Percentiles rank a stretch among this genome's conserved stretches.
These are phyloP conservation scores for Pezicula rhizophila DNA, from an alignment of 2,329 filamentous ascomycete species.

Conservation along the genomic window DNA sequence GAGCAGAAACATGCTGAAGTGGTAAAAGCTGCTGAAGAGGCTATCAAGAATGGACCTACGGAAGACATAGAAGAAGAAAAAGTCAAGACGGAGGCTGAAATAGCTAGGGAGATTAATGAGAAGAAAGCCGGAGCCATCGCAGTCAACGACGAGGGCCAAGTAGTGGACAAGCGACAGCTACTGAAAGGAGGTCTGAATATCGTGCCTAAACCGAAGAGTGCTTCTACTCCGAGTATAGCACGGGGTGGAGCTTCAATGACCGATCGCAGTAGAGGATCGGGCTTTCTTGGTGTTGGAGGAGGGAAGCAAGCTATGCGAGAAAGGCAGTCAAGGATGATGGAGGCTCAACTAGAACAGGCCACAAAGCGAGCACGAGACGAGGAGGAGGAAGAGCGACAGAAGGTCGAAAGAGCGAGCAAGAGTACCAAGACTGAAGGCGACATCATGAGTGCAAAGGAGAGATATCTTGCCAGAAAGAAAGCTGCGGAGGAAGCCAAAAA, in stretches of 20 bases:
- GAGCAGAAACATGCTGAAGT: conserved; percentile 66
- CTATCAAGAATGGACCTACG: conserved; percentile 36
- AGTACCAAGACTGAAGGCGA: conserved; percentile 72
- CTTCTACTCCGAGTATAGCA: conserved; percentile 17
- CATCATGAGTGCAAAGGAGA: conserved; percentile 71
- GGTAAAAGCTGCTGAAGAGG: conserved; percentile 59
- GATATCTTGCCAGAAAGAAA: conserved; percentile 71
- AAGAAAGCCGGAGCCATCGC: conserved; percentile 53
- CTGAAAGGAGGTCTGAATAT: conserved; percentile 72
- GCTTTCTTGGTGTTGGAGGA: conserved; percentile 37
- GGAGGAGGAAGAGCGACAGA: conserved; percentile 50
- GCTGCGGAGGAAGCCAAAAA: conserved; percentile 66
- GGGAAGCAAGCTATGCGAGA: conserved; percentile 65
- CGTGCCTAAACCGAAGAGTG: conserved; percentile 52
- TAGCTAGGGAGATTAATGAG: conserved; percentile 62
- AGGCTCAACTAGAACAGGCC: conserved; percentile 67
- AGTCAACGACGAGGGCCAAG: conserved; percentile 76
- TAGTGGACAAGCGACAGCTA: conserved; percentile 78
- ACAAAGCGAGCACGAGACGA: conserved; percentile 65
- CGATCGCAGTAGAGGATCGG: conserved; percentile 22
- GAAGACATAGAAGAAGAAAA: conserved; percentile 33
- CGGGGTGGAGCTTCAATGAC: conserved; percentile 14
- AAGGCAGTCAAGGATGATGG: conserved; percentile 72
- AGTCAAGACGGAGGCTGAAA: conserved; percentile 52
- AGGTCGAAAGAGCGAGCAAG: conserved; percentile 62